Base-by-base conservation (phyloP, 169 alveolate species). In the Plasmodium sp. region DNA sequence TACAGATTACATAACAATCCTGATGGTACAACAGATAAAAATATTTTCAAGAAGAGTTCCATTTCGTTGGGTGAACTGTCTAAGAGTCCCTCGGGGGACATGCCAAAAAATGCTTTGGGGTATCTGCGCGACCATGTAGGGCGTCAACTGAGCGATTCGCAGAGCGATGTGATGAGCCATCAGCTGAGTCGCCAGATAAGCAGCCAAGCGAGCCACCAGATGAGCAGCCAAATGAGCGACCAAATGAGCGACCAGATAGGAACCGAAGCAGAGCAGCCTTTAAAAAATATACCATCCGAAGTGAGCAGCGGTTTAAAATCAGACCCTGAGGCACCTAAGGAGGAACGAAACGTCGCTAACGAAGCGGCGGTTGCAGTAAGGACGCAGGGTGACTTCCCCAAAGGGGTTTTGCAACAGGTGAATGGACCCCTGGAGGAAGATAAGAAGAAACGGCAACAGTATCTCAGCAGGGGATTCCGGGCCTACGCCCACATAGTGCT, bases 391-490 rank as follows among this genome's bases (percentile, higher is more conserved):
- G 22, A 51, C 7, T 1, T 51, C 7, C 12, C 41, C 9, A 51
- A 82, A 82, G 80, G 41, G 43, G 36, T 31, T 7, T 56, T 22
- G 34, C 80, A 82, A 82, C 0, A 18, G 9, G 75, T 22, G 51
- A 45, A 82, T n/a, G 48, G 41, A 82, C 39, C 58, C 14, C 0
- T 54, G 36, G 43, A 48, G 5, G 45, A 18, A 43, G 81, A 84
- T 5, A 41, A 73, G 31, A 16, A 71, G 34, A 41, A 5, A 10
- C n/a, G 84, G 71, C 58, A 18, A 6, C 45, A 54, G 43, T 86
- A 86, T 39, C 75, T 86, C 31, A 86, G 58, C 31, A 18, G 9
- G 31, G 93, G 93, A 33, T 86, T 86, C 71, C 45, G n/a, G 27
- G 86, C 93, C 14, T 12, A 43, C 45, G 86, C 27, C 14, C 93